A percentile compares a stretch with the other conserved stretches of the same genome.
phyloP scores from a whole-genome alignment of 441 rosid genomes.

The Arabidopsis hybrid region DNA sequence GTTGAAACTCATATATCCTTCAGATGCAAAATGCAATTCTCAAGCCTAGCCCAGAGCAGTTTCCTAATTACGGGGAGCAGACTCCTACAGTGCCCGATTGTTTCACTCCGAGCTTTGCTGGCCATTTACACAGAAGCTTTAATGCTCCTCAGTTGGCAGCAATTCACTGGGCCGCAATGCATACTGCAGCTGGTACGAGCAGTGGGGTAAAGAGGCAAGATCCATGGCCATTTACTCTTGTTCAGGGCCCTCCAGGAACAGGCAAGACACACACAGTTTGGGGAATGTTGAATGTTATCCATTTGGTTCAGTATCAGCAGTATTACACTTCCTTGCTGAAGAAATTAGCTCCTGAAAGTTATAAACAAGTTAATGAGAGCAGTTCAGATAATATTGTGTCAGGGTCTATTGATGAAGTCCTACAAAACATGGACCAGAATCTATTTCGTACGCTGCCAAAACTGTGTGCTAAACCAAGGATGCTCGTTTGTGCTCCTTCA shows the following conservation, averaged over 20 bases:
- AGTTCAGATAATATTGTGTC: slow-evolving; percentile 64
- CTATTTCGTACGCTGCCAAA: slow-evolving; percentile 92
- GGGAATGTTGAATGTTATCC: slow-evolving; percentile 99
- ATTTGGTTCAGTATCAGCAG: slow-evolving; percentile 98
- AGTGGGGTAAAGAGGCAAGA: slow-evolving; percentile 89
- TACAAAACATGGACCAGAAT: slow-evolving; percentile 98
- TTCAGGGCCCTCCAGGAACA: slow-evolving; percentile 99
- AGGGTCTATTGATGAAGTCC: slow-evolving; percentile 99
- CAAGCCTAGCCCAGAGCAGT: slow-evolving; percentile 91
- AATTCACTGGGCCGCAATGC: slow-evolving; percentile 99
- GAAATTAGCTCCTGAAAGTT: slow-evolving; percentile 98
- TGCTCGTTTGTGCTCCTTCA: slow-evolving; percentile 99
- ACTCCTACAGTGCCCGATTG: slow-evolving; percentile 95
- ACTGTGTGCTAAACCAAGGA: slow-evolving; percentile 96
- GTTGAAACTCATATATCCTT: slow-evolving; percentile 30
- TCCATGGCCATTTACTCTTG: slow-evolving; percentile 99
- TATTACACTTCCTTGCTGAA: slow-evolving; percentile 95
- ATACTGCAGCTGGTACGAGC: slow-evolving; percentile 98
- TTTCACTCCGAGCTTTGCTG: slow-evolving; percentile 85
- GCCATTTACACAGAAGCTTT: slow-evolving; percentile 82
- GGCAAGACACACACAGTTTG: slow-evolving; percentile 99
- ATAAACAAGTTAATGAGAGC: slow-evolving; percentile 81
- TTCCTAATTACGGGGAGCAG: slow-evolving; percentile 94
- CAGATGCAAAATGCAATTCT: slow-evolving; percentile 99
- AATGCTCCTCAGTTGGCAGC: slow-evolving; percentile 95